Evolutionary conservation across 2,329 filamentous ascomycete genomes (phyloP), one percentile per base, ranked within the genome.

Genomic region (Aureobasidium mangrovei): DNA sequence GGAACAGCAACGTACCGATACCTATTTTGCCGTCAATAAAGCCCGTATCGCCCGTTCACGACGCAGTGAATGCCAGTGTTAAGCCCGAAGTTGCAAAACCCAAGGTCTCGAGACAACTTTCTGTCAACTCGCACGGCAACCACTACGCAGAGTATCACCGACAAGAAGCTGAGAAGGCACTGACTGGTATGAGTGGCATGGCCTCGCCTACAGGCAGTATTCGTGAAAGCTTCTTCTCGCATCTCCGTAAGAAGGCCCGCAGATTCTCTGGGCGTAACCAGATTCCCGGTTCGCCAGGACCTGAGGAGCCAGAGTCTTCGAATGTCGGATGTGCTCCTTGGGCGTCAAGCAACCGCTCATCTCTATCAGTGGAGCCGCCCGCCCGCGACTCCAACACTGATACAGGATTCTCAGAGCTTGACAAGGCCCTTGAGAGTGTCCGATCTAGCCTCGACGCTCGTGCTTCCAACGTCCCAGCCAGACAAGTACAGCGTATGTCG

Each of bases 201-300:
- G 83, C 80, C 12, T 93, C 89, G 4, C 88, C 90, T 3, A 83
- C 85, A 0, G 84, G 80, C 63, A 87, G 81, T 18, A 87, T 90
- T 55, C 94, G 94, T 66, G 93, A 98, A 69, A 89, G 93, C 70
- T 98, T 98, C 76, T 98, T 98, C 72, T 97, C 93, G 0, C 93
- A 98, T 67, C 78, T 98, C 6, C 82, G 93, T 55, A 98, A 98
- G 72, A 85, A 91, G 49, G 93, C 94, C 29, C 82, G 93, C 62
- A 81, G 93, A 61, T 84, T 98, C 57, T 98, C 93, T 28, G 93
- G 93, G 44, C 84, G 91, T 55, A 90, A 95, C 65, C 88, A 91
- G 67, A 84, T 83, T 10, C 85, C 88, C 6, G 82, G 86, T 56
- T 88, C 89, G 18, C 86, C 89, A 7, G 82, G 79, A 41, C 83